Evolutionary conservation across 345 rosid species (phyloP).

Genomic region (Conringia planisiliqua): DNA sequence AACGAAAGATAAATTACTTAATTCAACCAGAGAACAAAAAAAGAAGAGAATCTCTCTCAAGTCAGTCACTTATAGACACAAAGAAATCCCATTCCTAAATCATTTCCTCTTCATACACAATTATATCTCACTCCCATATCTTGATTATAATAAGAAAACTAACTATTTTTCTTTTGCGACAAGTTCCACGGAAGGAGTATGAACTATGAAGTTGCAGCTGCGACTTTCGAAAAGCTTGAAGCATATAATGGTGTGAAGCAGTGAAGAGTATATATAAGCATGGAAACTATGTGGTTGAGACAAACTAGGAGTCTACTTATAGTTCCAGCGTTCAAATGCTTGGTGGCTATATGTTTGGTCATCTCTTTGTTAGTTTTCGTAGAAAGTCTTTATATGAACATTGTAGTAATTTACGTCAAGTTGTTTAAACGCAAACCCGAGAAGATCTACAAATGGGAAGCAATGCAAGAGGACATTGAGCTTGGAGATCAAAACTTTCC

Average conservation of each 20-base stretch:
- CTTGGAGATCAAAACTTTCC: conserved; percentile 39
- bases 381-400: conserved; percentile 52
- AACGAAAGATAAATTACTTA: neutral
- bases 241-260: conserved; percentile 10
- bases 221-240: conserved; percentile 14
- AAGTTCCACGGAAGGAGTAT: neutral
- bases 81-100: neutral
- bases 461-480: conserved; percentile 47
- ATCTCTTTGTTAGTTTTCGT: conserved; percentile 50
- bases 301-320: conserved; percentile 38
- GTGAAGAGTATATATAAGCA: neutral
- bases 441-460: conserved; percentile 45
- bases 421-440: conserved; percentile 41
- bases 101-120: neutral
- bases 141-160: neutral
- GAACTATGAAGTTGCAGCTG: neutral
- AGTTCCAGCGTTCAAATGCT: conserved; percentile 40
- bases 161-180: neutral
- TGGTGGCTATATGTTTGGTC: conserved; percentile 46
- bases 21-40: neutral
- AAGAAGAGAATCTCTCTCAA: conserved; percentile 15
- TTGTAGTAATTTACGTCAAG: conserved; percentile 45
- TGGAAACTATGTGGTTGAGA: conserved; percentile 38
- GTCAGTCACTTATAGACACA: conserved; percentile 13
- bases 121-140: neutral